Conservation (phyloP, 768 basidiomycete species). For the Leccinum aurantiacum region DNA sequence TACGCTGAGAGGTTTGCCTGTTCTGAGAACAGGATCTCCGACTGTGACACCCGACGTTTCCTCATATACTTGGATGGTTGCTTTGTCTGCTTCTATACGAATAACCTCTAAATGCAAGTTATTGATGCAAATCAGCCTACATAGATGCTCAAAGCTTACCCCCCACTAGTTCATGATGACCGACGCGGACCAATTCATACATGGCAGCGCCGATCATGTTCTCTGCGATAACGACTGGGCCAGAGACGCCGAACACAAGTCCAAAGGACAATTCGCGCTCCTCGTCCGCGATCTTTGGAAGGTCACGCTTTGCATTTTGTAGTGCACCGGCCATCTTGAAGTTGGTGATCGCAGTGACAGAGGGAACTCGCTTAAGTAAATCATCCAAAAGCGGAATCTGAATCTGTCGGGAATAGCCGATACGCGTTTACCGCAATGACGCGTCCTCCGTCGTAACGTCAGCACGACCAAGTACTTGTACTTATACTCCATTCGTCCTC, state of each 20-base stretch:
- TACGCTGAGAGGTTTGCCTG: constrained; percentile 96
- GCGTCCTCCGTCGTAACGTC: constrained; percentile 32
- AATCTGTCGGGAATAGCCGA: constrained; percentile 31
- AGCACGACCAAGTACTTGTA: constrained; percentile 6
- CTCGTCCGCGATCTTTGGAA: constrained; percentile 88
- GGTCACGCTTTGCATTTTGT: constrained; percentile 83
- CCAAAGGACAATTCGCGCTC: constrained; percentile 86
- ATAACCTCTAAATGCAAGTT: constrained; percentile 81
- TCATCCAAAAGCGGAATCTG: constrained; percentile 30
- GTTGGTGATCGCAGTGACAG: constrained; percentile 10
- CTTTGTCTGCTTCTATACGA: constrained; percentile 96
- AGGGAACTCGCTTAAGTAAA: not conserved
- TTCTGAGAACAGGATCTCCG: constrained; percentile 95
- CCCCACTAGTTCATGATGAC: constrained; percentile 97
- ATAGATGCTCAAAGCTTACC: constrained; percentile 48
- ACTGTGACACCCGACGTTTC: constrained; percentile 99
- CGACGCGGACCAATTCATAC: constrained; percentile 98
- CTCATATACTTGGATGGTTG: constrained; percentile 98
- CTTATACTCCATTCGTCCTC: constrained; percentile 20
- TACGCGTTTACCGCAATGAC: constrained; percentile 34
- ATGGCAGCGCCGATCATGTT: constrained; percentile 96
- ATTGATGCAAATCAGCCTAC: constrained; percentile 6
- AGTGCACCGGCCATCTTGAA: constrained; percentile 86
- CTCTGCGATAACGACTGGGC: constrained; percentile 94
- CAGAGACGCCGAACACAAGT: constrained; percentile 92